Base-by-base conservation (phyloP, 345 rosid genomes). In the Dovyalis caffra region DNA sequence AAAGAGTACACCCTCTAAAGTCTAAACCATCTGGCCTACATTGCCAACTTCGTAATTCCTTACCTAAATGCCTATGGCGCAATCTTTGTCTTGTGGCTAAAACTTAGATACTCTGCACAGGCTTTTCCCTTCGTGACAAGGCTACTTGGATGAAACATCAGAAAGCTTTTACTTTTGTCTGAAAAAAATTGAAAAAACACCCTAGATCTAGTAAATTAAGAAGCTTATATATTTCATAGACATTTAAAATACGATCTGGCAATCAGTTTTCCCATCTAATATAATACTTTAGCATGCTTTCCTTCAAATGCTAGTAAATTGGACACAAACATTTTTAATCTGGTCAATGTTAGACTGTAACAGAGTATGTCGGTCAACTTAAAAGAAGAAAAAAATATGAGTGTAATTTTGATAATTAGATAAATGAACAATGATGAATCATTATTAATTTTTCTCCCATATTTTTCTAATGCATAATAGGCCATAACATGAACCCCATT, bases 401-500 rank as follows among this genome's bases (percentile, higher is more conserved):
- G 47, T n/a, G 60, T n/a, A 23, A n/a, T n/a, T n/a, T n/a, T n/a
- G 60, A 23, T 56, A 9, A 56, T 56, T 56, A 43, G n/a, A 56
- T 12, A 43, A 43, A 43, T 51, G 57, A 66, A 38, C 66, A 66
- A 57, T 74, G 56, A 74, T 74, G 56, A 56, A 43, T 10, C 47
- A 14, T 15, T 2, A 16, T 43, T 3, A 38, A 56, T 31, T 69
- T 74, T 20, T 29, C 5, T 2, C 26, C 8, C 35, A 64, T 26
- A 9, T 1, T 64, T 58, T 72, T 71, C 60, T 72, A 14, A 72
- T 25, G 61, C 40, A 69, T 74, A 23, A 56, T 66, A 56, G 43
- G 47, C 78, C 83, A 78, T 74, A 80, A 82, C 87, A 82, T 83
- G 88, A 81, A 71, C 33, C 66, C 87, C 85, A 79, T 81, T 71